Conservation (phyloP, 169 alveolate species). For the Plasmodium falciparum region DNA sequence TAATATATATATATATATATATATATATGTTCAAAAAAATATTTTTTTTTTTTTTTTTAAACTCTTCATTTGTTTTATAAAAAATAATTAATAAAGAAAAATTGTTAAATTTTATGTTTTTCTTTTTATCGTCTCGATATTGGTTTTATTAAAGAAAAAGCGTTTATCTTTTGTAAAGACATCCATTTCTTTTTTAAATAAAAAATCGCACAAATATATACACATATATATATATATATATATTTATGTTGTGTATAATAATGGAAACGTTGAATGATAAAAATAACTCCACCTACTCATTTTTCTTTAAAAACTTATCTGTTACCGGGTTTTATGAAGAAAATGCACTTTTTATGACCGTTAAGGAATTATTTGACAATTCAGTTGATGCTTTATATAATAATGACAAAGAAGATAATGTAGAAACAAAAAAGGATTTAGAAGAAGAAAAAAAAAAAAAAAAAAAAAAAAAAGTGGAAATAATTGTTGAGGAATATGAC, state of each 20-base stretch:
- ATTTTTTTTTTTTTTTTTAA: too few relatives aligned
- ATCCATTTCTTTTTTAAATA: background rate
- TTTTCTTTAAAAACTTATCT: slow-evolving; percentile 67
- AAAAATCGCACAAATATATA: background rate
- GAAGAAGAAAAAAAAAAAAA: background rate
- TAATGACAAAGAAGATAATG: slow-evolving; percentile 15
- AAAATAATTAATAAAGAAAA: too few relatives aligned
- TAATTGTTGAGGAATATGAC: slow-evolving; percentile 49
- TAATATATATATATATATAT: too few relatives aligned
- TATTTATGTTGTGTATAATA: background rate
- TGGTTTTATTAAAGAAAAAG: too few relatives aligned
- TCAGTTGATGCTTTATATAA: slow-evolving; percentile 61
- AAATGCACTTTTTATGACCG: slow-evolving; percentile 76
- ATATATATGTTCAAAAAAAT: too few relatives aligned
- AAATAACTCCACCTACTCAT: slow-evolving; percentile 66
- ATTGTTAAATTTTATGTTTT: too few relatives aligned
- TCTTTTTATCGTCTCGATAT: too few relatives aligned
- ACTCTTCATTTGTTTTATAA: too few relatives aligned
- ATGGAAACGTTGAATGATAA: slow-evolving; percentile 24
- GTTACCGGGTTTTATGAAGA: slow-evolving; percentile 77
- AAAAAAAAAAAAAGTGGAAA: slow-evolving; percentile 41
- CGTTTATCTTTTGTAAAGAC: too few relatives aligned
- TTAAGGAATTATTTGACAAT: slow-evolving; percentile 75
- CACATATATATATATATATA: slow-evolving; percentile 10
- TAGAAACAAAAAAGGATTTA: background rate